Base-by-base conservation (phyloP, 352 stramenopile genomes). In the Phytophthora pisi region DNA sequence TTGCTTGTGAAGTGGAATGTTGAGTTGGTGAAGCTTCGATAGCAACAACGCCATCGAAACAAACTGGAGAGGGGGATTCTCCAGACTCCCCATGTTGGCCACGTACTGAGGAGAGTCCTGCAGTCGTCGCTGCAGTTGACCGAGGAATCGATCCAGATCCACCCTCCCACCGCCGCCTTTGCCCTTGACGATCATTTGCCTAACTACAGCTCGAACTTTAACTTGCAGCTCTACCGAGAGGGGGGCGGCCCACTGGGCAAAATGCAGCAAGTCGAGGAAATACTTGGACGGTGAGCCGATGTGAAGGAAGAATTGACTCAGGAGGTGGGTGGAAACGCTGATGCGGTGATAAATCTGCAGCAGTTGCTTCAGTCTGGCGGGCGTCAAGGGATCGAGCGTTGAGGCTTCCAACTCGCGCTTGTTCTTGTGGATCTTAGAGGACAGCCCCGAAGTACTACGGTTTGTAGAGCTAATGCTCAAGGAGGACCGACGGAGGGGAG, bases 221-320 rank as follows among this genome's bases (percentile, higher is more conserved):
- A 23, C 10, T 63, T 77, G 55, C 11, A 80, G 30, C 1, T 83
- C 79, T 0, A 64, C 15, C 3, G 75, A 68, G 0, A 90, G 49
- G 10, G 81, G 77, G 24, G 71, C 61, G 18, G 66, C 55, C 79
- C 81, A 90, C 23, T 72, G 45, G 0, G 81, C 76, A 30, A 88
- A 90, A 15, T 61, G 42, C 13, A 65, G 23, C 0, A 88, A 64
- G 18, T 86, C 81, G 2, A 90, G 59, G 34, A 84, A 86, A 36
- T 82, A 50, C 42, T 79, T 77, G 6, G 76, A 84, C 0, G 53
- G 10, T 0, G 77, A 72, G 0, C 81, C 81, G 13, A 88, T 76
- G 23, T 84, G 70, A 16, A 78, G 42, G 53, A 88, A 90, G 55
- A 88, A 90, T 49, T 88, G 81, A 6, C 72, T 64, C 51, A 88